phyloP scores from a whole-genome alignment of 345 rosid genomes.

The Linum tenue region DNA sequence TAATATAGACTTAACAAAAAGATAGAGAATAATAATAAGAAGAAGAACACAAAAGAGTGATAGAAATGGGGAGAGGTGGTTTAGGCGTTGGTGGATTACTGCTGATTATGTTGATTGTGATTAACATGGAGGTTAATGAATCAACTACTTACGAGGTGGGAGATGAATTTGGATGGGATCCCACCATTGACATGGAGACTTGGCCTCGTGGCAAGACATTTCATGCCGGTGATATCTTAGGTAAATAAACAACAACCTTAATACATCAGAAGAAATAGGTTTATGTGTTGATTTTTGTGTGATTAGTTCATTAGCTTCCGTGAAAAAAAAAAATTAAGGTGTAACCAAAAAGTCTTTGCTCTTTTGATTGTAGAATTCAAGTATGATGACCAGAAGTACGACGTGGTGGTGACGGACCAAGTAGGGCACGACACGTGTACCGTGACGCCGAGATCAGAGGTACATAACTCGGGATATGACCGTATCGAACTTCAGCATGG shows the following conservation, averaged over 20 bases:
- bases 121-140: too few relatives aligned
- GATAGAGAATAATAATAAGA: too few relatives aligned
- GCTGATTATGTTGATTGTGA: too few relatives aligned
- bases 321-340: too few relatives aligned
- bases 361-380: not conserved
- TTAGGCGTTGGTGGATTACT: too few relatives aligned
- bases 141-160: not conserved
- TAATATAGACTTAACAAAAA: too few relatives aligned
- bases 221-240: not conserved
- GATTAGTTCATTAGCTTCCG: too few relatives aligned
- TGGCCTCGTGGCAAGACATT: conserved; percentile 1
- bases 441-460: not conserved
- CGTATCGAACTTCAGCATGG: not conserved
- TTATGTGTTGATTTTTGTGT: too few relatives aligned
- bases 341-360: too few relatives aligned
- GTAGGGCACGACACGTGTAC: conserved; percentile 5
- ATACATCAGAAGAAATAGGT: too few relatives aligned
- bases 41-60: too few relatives aligned
- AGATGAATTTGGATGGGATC: not conserved
- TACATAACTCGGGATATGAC: not conserved
- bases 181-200: not conserved
- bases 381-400: not conserved
- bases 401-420: conserved; percentile 6
- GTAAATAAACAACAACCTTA: not conserved
- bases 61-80: too few relatives aligned